Evolutionary conservation across 257 asterid genomes (phyloP).

Genomic region (Ajuga chamaepitys): DNA sequence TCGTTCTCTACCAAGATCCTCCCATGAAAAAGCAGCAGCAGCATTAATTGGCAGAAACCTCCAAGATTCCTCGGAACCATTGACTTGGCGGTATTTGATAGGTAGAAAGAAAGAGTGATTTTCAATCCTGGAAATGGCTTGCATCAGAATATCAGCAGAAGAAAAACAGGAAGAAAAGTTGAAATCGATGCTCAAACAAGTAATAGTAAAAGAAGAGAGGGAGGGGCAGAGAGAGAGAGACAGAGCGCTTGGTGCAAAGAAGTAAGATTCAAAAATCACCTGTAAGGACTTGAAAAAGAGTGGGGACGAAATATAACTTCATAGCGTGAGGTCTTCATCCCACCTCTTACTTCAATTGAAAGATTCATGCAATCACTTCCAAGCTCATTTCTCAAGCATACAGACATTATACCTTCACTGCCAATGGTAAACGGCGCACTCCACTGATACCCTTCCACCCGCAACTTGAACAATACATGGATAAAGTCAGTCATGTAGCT

Average conservation of each 20-base stretch:
- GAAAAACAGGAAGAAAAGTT: background rate
- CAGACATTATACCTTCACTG: constrained; percentile 70
- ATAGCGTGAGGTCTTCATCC: constrained; percentile 65
- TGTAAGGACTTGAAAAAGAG: constrained; percentile 88
- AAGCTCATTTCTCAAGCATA: constrained; percentile 65
- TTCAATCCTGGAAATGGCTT: constrained; percentile 66
- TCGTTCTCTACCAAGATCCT: constrained; percentile 82
- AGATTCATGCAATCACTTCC: constrained; percentile 37
- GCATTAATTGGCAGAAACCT: constrained; percentile 72
- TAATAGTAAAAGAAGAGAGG: background rate
- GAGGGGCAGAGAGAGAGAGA: background rate
- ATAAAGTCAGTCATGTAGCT: constrained; percentile 16
- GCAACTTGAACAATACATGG: constrained; percentile 42
- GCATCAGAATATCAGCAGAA: constrained; percentile 15
- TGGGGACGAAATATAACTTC: constrained; percentile 84
- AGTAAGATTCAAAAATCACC: constrained; percentile 38
- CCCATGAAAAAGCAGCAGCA: constrained; percentile 86
- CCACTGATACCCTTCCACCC: constrained; percentile 84
- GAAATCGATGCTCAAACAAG: background rate
- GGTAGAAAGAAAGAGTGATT: constrained; percentile 81
- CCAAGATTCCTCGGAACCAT: constrained; percentile 78
- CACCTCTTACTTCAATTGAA: constrained; percentile 81
- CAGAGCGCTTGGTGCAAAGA: background rate
- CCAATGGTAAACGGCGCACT: constrained; percentile 71
- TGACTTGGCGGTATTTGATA: constrained; percentile 76